phyloP scores from a whole-genome alignment of 495 filamentous ascomycete species.

The Amphirosellinia nigrospora region DNA sequence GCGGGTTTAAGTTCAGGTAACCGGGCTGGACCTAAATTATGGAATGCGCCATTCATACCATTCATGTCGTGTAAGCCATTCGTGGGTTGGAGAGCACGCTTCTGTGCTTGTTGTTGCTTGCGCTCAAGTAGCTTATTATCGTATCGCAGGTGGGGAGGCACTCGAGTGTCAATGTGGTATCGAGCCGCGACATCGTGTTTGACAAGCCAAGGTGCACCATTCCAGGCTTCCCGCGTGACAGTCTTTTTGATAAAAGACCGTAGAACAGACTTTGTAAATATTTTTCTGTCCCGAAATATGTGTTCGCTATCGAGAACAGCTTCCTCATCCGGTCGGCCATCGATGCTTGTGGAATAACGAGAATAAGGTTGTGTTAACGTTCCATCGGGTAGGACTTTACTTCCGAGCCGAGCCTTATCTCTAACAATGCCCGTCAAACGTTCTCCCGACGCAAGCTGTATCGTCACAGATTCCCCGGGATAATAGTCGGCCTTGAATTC shows the following conservation, averaged over 20 bases:
- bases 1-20: constrained; percentile 83
- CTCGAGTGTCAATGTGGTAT: constrained; percentile 81
- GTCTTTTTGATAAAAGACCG: constrained; percentile 95
- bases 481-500: constrained; percentile 95
- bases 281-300: constrained; percentile 85
- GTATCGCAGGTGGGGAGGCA: constrained; percentile 83
- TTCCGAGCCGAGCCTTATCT: constrained; percentile 81
- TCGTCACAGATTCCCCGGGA: constrained; percentile 84
- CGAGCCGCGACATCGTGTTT: constrained; percentile 82
- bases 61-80: constrained; percentile 48
- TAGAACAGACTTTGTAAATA: constrained; percentile 94
- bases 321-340: constrained; percentile 72
- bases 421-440: constrained; percentile 78
- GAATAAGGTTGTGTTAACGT: constrained; percentile 70
- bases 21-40: constrained; percentile 52
- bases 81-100: constrained; percentile 62
- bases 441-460: constrained; percentile 71
- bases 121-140: constrained; percentile 79
- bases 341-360: constrained; percentile 79
- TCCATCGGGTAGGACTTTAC: constrained; percentile 65
- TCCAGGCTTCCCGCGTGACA: constrained; percentile 89
- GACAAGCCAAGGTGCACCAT: constrained; percentile 92
- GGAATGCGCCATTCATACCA: constrained; percentile 42
- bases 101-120: constrained; percentile 70
- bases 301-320: constrained; percentile 80